Evolutionary conservation across 2,329 filamentous ascomycete genomes (phyloP), one percentile per base, ranked within the genome.

Genomic region (Mycogone perniciosa): DNA sequence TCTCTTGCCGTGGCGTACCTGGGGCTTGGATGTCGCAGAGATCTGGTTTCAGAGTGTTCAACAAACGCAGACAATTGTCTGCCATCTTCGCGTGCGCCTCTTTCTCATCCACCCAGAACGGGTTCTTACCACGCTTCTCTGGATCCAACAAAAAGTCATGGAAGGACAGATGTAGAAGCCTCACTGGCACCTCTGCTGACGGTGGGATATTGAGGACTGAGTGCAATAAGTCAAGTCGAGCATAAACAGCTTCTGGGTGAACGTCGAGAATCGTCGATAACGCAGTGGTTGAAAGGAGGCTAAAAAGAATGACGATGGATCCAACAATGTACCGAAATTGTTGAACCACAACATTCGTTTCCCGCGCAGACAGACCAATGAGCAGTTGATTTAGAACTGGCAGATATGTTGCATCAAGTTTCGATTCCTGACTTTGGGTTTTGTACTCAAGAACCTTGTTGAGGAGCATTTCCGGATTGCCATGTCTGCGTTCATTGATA

Each of bases 81-180:
- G 67, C 65, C 1, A 73, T 50, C 3, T 47, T 54, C 30, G 58
- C 27, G 50, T 75, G 62, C 27, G 62, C 56, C n/a, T 56, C n/a
- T 44, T 52, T 56, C 52, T 70, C 65, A 20, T 74, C 57, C 38
- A 72, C 58, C 63, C 65, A 65, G 55, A 73, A 71, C 1, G 47
- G 53, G 38, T 62, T 61, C n/a, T 47, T 57, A 3, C 46, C 52
- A 9, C 58, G 52, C 50, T 57, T 64, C 34, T 60, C 45, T 6
- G 52, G 44, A 52, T 68, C 59, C 7, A 68, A 31, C 8, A 73
- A 65, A 54, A 69, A 70, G 51, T 72, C 67, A 3, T 63, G 62
- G 42, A 73, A 72, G 0, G 69, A 70, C 6, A 64, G 52, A 48
- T 72, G 68, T 3, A 66, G 58, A 0, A 64, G 39, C 5, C 57